phyloP scores from a whole-genome alignment of 2,329 filamentous ascomycete genomes.

The Tolypocladium ophioglossoides region DNA sequence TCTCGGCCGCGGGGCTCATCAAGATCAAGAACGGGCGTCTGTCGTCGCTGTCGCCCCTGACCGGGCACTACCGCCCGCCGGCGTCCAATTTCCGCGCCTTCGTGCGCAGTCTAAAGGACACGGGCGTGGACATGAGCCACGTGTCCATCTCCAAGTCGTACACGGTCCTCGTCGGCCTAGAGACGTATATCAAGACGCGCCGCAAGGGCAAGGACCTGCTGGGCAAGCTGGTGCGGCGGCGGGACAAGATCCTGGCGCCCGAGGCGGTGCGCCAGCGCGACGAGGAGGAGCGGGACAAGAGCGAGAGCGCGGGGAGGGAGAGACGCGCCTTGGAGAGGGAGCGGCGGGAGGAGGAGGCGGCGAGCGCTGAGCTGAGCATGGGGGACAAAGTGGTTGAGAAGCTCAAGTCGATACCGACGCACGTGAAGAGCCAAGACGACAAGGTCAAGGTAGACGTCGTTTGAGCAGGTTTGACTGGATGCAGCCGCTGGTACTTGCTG shows the following conservation, averaged over 20 bases:
- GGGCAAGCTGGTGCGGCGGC: slow-evolving; percentile 38
- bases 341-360: slow-evolving; percentile 17
- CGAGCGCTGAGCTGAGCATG: slow-evolving; percentile 26
- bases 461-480: neutral
- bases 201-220: slow-evolving; percentile 48
- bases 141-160: slow-evolving; percentile 76
- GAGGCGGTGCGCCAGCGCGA: slow-evolving; percentile 46
- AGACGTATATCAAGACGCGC: slow-evolving; percentile 64
- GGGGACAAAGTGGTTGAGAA: slow-evolving; percentile 27
- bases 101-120: slow-evolving; percentile 58
- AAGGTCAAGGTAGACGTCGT: neutral
- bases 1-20: slow-evolving; percentile 74
- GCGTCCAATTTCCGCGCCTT: slow-evolving; percentile 77
- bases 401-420: slow-evolving; percentile 21
- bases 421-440: slow-evolving; percentile 11
- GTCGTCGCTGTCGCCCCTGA: slow-evolving; percentile 58
- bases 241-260: slow-evolving; percentile 51
- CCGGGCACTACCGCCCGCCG: slow-evolving; percentile 78
- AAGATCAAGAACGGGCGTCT: slow-evolving; percentile 74
- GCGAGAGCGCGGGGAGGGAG: slow-evolving; percentile 45
- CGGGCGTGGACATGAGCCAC: slow-evolving; percentile 67
- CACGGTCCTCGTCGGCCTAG: slow-evolving; percentile 70
- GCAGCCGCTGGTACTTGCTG: neutral
- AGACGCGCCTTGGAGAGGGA: slow-evolving; percentile 30
- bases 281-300: slow-evolving; percentile 50